These are phyloP conservation scores for Euryodendron excelsum DNA, from an alignment of 148 eudicot species.

Conservation along the genomic window DNA sequence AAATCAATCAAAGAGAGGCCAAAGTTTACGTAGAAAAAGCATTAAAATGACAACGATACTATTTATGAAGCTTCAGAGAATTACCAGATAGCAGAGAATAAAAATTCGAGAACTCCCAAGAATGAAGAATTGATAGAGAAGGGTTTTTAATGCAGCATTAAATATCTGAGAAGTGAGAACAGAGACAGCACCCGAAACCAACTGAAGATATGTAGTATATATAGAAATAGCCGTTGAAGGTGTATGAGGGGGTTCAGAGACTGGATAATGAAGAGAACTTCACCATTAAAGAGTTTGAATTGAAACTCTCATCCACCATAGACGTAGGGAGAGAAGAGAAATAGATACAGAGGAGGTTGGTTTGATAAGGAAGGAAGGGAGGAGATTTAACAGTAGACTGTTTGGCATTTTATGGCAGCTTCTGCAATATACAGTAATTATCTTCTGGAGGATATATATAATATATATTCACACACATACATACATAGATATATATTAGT, in stretches of 20 bases:
- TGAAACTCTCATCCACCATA: conserved; percentile 13
- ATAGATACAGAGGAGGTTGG: conserved; percentile 25
- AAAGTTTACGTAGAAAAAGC: background rate
- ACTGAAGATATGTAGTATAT: too few species aligned
- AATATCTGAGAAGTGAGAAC: conserved; percentile 11
- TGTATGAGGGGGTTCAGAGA: background rate
- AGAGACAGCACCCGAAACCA: background rate
- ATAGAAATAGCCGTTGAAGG: background rate
- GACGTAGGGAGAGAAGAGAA: background rate
- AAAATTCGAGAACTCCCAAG: conserved; percentile 2
- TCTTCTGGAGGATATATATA: conserved; percentile 10
- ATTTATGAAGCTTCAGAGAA: background rate
- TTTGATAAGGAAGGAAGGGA: conserved; percentile 99
- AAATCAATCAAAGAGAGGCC: background rate
- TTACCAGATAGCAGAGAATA: conserved; percentile 20
- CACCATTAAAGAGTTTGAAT: conserved; percentile 19
- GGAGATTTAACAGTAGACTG: conserved; percentile 76
- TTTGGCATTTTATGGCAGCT: conserved; percentile 60
- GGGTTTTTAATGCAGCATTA: conserved; percentile 33
- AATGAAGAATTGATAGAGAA: conserved; percentile 15
- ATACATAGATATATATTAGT: background rate
- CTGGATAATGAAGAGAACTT: conserved; percentile 19
- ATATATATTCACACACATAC: background rate
- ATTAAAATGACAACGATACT: background rate
- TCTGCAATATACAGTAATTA: conserved; percentile 24